Conservation (phyloP, 129 eudicot species). For the Escallonia rubra region DNA sequence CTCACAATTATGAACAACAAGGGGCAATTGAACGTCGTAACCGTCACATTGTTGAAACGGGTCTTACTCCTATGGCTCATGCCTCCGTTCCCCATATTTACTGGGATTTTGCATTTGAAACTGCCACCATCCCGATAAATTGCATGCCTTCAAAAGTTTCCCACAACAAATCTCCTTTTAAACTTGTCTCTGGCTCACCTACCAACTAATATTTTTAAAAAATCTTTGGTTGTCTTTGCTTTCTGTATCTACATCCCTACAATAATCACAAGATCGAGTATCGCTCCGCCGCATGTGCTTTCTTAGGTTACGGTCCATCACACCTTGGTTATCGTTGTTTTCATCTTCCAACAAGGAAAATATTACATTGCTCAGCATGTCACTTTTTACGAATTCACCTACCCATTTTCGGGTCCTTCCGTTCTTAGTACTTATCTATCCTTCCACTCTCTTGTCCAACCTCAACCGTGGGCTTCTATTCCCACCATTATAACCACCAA, state of each 20-base stretch:
- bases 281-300: background rate
- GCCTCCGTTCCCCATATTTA: background rate
- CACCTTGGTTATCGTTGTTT: background rate
- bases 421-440: no score
- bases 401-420: constrained; percentile 1
- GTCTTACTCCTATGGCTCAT: background rate
- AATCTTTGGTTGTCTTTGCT: background rate
- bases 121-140: background rate
- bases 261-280: background rate
- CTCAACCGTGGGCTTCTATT: no score
- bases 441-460: no score
- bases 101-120: background rate
- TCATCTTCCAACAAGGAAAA: background rate
- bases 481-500: no score
- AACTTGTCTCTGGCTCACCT: background rate
- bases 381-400: background rate
- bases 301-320: background rate
- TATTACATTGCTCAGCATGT: constrained; percentile 6
- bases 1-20: constrained; percentile 9
- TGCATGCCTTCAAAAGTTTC: background rate
- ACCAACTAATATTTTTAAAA: background rate
- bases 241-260: background rate
- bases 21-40: constrained; percentile 2
- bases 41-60: constrained; percentile 3
- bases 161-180: background rate